Evolutionary conservation across 805 yeast species (phyloP), one percentile per base, ranked within the genome.

Genomic region (Candida pini): DNA sequence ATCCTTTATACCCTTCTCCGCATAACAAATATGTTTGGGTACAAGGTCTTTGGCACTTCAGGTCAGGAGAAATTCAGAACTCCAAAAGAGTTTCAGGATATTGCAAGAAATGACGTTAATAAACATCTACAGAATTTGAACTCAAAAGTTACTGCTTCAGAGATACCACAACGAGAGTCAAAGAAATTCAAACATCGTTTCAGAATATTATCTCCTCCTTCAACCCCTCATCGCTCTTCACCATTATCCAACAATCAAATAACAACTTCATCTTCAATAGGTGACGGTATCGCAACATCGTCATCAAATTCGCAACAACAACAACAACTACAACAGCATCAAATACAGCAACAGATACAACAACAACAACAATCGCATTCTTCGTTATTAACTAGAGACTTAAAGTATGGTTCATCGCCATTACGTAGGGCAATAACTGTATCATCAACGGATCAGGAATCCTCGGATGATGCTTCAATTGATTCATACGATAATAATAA

Each of bases 11-110:
- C n/a, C n/a, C n/a, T n/a, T n/a, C n/a, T n/a, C n/a, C n/a, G n/a
- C n/a, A n/a, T n/a, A n/a, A n/a, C n/a, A n/a, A n/a, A 26, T n/a
- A 57, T 57, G 63, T 58, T 57, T 39, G 62, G 63, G 6, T 53
- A 47, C 41, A 45, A 43, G 37, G 41, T 49, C 18, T 58, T 57
- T 36, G 43, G 41, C 32, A 30, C 41, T 16, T 27, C 38, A 18
- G 58, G 61, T n/a, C 48, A 40, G 12, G 54, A 49, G 19, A 41
- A 43, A 33, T 54, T 34, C 36, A 36, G 39, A 9, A 58, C 63
- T 8, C 64, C 64, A 4, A 41, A 36, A n/a, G 54, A 51, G 46
- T 60, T 54, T 34, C 58, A 58, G 19, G 40, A 45, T 15, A 44
- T 44, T 36, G 64, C 64, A 9, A 44, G 62, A n/a, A 47, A 54